Conservation (phyloP, 805 yeast species). For the Metschnikowia chrysomelidarum region DNA sequence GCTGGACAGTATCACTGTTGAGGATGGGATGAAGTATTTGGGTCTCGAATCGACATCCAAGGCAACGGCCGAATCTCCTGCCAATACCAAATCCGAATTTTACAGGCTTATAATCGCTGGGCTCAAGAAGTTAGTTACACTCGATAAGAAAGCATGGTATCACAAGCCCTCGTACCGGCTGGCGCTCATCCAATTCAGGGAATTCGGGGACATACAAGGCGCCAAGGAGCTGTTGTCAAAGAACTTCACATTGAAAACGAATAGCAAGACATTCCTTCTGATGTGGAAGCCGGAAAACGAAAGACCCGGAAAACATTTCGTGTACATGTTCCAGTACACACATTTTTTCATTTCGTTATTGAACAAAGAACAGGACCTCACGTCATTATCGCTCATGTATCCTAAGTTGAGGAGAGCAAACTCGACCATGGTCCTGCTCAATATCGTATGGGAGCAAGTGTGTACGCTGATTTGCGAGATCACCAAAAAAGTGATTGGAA, state of each 20-base stretch:
- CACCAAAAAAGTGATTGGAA: constrained; percentile 42
- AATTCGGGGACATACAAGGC: constrained; percentile 46
- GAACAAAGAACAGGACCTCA: constrained; percentile 52
- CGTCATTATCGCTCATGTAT: constrained; percentile 55
- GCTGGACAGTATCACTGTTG: constrained; percentile 29
- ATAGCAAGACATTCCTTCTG: constrained; percentile 68
- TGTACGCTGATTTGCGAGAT: constrained; percentile 53
- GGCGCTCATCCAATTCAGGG: constrained; percentile 59
- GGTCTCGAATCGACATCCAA: constrained; percentile 29
- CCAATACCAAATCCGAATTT: constrained; percentile 26
- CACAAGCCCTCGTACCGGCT: constrained; percentile 77
- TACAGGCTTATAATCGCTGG: constrained; percentile 42
- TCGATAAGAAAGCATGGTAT: constrained; percentile 89
- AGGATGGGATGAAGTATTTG: constrained; percentile 41
- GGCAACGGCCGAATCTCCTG: constrained; percentile 6
- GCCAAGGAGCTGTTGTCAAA: constrained; percentile 66
- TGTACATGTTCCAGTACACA: constrained; percentile 69
- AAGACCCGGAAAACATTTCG: constrained; percentile 90
- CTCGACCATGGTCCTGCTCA: constrained; percentile 67
- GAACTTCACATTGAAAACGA: constrained; percentile 63
- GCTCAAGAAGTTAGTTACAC: constrained; percentile 45
- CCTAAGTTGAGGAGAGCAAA: constrained; percentile 77
- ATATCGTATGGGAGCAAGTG: constrained; percentile 64
- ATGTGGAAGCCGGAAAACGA: constrained; percentile 95
- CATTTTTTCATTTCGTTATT: constrained; percentile 59